phyloP scores from a whole-genome alignment of 208 protist species.

The Wallacemonas collosoma region DNA sequence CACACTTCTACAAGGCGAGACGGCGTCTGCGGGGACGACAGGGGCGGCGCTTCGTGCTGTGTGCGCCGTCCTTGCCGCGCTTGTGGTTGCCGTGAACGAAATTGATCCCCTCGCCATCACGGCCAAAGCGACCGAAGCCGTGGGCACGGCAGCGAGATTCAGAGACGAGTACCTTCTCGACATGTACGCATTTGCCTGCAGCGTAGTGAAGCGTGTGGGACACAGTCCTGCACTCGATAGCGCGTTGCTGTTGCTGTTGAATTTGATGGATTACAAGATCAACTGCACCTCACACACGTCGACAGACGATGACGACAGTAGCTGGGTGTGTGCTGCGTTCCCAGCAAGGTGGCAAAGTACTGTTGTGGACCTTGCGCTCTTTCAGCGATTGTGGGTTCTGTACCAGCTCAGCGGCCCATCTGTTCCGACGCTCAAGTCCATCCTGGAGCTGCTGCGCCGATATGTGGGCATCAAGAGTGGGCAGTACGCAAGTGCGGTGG shows the following conservation, averaged over 20 bases:
- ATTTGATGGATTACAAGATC: conserved; percentile 34
- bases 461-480: conserved; percentile 31
- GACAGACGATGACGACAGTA: conserved; percentile 18
- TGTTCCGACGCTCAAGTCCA: not conserved
- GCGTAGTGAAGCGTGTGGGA: conserved; percentile 30
- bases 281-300: conserved; percentile 17
- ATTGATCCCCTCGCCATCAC: conserved; percentile 15
- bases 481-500: conserved; percentile 24
- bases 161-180: conserved; percentile 46
- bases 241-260: conserved; percentile 25
- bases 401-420: conserved; percentile 15
- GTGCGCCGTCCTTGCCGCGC: conserved; percentile 30
- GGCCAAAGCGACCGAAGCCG: conserved; percentile 11
- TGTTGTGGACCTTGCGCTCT: conserved; percentile 28
- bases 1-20: not conserved
- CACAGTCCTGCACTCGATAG: conserved; percentile 18
- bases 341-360: conserved; percentile 27
- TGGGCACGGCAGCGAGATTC: conserved; percentile 40
- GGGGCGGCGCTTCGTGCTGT: conserved; percentile 25
- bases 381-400: conserved; percentile 31
- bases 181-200: conserved; percentile 41
- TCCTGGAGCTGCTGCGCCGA: conserved; percentile 28
- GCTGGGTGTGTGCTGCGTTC: conserved; percentile 22
- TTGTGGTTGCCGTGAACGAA: conserved; percentile 29
- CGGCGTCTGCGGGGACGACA: not conserved